These are phyloP conservation scores for Fibroporia radiculosa DNA, from an alignment of 768 basidiomycete species.

Conservation along the genomic window DNA sequence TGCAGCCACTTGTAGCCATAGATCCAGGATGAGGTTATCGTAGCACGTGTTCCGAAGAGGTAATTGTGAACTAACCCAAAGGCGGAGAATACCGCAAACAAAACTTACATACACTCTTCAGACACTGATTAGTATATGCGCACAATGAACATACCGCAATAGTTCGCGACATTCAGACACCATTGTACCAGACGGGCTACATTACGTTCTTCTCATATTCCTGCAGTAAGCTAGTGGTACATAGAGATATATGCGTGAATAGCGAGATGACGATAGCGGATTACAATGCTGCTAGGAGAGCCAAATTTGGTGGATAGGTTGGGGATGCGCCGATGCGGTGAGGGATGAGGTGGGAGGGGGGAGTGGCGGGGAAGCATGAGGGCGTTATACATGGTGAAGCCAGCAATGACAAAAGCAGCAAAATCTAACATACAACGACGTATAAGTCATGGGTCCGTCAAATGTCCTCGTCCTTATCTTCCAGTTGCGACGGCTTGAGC, in stretches of 20 bases:
- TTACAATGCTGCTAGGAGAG: slow-evolving; percentile 13
- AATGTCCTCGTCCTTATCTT: slow-evolving; percentile 89
- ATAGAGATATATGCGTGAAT: slow-evolving; percentile 19
- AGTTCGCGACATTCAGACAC: too few relatives aligned
- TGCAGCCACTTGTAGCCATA: too few relatives aligned
- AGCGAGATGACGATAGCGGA: slow-evolving; percentile 21
- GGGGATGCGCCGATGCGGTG: slow-evolving; percentile 7
- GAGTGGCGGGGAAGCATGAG: not conserved
- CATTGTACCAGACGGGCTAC: too few relatives aligned
- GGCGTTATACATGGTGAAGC: slow-evolving; percentile 1
- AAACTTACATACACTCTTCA: too few relatives aligned
- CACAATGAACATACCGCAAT: too few relatives aligned
- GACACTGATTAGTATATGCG: too few relatives aligned
- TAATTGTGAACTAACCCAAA: too few relatives aligned
- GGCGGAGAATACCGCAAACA: too few relatives aligned
- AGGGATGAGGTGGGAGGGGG: not conserved
- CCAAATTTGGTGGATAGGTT: slow-evolving; percentile 7
- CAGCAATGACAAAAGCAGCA: not conserved
- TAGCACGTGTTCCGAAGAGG: too few relatives aligned
- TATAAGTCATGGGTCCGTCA: slow-evolving; percentile 26
- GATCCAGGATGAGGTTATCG: too few relatives aligned
- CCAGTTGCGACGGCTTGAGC: slow-evolving; percentile 91
- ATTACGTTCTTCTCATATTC: slow-evolving; percentile 17
- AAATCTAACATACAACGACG: slow-evolving; percentile 18
- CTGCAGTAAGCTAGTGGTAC: slow-evolving; percentile 19